These are phyloP conservation scores for Xylaria arbuscula DNA, from an alignment of 2,329 filamentous ascomycete genomes.

Conservation along the genomic window DNA sequence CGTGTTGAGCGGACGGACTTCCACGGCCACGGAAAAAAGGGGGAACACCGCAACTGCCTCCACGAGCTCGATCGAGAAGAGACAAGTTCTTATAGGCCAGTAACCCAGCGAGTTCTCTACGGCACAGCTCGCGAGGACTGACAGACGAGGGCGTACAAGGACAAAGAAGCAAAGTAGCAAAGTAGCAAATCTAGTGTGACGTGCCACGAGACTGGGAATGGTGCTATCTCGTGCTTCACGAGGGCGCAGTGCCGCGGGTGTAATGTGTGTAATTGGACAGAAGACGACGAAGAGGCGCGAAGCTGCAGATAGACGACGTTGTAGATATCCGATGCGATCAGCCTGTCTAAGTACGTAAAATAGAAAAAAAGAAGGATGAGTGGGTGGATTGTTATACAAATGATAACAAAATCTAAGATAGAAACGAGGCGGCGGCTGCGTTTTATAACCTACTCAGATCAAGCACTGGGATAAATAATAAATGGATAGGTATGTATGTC, in stretches of 20 bases:
- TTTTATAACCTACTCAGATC: slow-evolving; percentile 26
- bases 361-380: not conserved
- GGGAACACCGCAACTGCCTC: not conserved
- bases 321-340: slow-evolving; percentile 21
- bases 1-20: slow-evolving; percentile 11
- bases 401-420: not conserved
- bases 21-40: not conserved
- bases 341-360: slow-evolving; percentile 12
- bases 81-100: slow-evolving; percentile 33
- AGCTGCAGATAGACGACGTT: slow-evolving; percentile 10
- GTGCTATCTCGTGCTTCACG: slow-evolving; percentile 28
- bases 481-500: too few species aligned
- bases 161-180: not conserved
- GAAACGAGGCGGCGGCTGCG: slow-evolving; percentile 15
- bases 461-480: too few species aligned
- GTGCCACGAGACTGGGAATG: slow-evolving; percentile 25
- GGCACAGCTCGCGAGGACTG: slow-evolving; percentile 13
- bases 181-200: slow-evolving; percentile 31
- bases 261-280: slow-evolving; percentile 10
- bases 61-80: not conserved
- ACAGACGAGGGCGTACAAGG: slow-evolving; percentile 26
- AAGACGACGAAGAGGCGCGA: not conserved
- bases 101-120: slow-evolving; percentile 22
- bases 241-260: slow-evolving; percentile 9
- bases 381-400: not conserved